Conservation (phyloP, 345 rosid genomes). For the Acer yangbiense region DNA sequence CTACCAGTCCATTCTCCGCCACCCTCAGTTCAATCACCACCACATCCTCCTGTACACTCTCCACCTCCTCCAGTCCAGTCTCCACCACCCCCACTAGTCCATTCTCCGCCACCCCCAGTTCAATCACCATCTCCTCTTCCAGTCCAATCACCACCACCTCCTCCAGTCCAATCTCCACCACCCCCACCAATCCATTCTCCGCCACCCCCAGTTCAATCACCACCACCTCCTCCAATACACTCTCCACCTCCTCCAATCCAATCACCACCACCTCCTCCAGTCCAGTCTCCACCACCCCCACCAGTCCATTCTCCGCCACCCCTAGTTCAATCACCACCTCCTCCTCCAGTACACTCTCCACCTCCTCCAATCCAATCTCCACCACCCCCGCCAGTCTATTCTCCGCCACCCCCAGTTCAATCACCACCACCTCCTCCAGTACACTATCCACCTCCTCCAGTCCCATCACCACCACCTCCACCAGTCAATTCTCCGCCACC, state of each 20-base stretch:
- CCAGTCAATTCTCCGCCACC: conserved; percentile 21
- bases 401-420: neutral
- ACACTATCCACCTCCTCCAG: neutral
- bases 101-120: neutral
- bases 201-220: neutral
- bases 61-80: neutral
- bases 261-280: conserved; percentile 18
- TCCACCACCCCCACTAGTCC: neutral
- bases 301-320: conserved; percentile 21
- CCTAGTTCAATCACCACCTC: neutral
- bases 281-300: conserved; percentile 1
- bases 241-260: conserved; percentile 11
- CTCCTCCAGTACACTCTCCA: neutral
- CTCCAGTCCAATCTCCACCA: neutral
- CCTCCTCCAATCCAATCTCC: neutral
- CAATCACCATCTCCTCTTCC: neutral
- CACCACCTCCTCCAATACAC: neutral
- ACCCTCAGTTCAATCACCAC: neutral
- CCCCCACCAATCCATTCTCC: conserved; percentile 16
- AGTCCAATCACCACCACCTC: conserved; percentile 22
- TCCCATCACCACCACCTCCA: too few species aligned
- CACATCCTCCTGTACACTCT: neutral
- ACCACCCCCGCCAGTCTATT: neutral
- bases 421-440: neutral
- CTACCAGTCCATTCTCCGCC: conserved; percentile 10